Base-by-base conservation (phyloP, 129 eudicot genomes). In the Chrysanthemum seticuspe region DNA sequence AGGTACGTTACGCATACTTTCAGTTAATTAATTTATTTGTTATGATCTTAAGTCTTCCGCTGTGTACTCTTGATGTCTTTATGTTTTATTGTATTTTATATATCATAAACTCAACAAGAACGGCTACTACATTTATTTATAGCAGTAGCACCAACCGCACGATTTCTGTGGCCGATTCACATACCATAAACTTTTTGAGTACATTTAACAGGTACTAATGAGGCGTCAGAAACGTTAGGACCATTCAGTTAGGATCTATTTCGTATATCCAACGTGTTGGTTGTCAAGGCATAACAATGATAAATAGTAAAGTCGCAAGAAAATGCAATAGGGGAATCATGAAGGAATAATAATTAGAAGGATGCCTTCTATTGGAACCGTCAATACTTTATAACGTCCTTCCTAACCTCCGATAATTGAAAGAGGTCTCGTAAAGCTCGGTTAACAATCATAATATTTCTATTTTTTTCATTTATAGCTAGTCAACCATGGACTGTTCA, bases 191-290 rank as follows among this genome's bases (percentile, higher is more conserved):
- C 21, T 21, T 21, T 21, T 21, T 21, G 21, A 21, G 21, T 21
- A 21, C 21, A 21, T 21, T 21, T 21, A 21, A 21, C 21, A 21
- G 21, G 21, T 21, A 21, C 21, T 21, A 21, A 21, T 21, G 21
- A 21, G 21, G 21, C 21, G 21, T 21, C 21, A 21, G 21, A 21
- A 21, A 21, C 21, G 21, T 21, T 21, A 21, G 21, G 21, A 21
- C 98, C 98, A 55, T 93, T 93, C 67, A 84, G 76, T 48, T 89
- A 97, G 53, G 98, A 93, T 56, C 86, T 93, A 77, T 93, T 93
- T 62, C 97, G 69, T 72, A 89, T 90, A 53, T 93, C 98, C 74
- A 93, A 80, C 18, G 98, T 93, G 62, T 53, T 31, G 34, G 34
- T 71, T 61, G 83, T 90, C 82, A 83, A 93, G 86, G 95, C 53